A percentile compares a stretch with the other conserved stretches of the same genome.
Evolutionary conservation across 495 filamentous ascomycete genomes (phyloP).

Genomic region (Penicillium dipodomyicola): DNA sequence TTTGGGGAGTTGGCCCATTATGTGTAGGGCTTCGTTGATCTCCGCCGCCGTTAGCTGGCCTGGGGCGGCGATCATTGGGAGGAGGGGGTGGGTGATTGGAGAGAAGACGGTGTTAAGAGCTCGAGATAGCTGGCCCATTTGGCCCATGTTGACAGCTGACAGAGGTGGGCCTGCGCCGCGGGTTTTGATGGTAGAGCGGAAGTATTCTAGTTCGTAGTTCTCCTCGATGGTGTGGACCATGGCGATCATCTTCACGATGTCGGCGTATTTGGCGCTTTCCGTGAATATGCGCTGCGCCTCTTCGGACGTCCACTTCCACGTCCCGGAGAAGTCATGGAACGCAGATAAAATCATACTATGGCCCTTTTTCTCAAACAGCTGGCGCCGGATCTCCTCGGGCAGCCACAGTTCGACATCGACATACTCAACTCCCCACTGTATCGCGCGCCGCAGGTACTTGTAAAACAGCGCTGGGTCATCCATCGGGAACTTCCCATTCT

Average conservation of each 20-base stretch:
- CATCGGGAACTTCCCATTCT: conserved; percentile 82
- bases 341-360: conserved; percentile 80
- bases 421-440: conserved; percentile 85
- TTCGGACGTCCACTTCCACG: conserved; percentile 74
- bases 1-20: conserved; percentile 76
- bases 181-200: conserved; percentile 71
- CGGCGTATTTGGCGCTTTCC: conserved; percentile 68
- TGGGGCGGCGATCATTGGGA: conserved; percentile 80
- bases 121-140: conserved; percentile 75
- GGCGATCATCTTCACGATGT: conserved; percentile 87
- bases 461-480: conserved; percentile 71
- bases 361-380: conserved; percentile 65
- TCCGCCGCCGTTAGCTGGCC: conserved; percentile 80
- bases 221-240: conserved; percentile 74
- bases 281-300: conserved; percentile 66
- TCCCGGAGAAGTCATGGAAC: conserved; percentile 81
- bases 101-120: conserved; percentile 81
- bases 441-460: conserved; percentile 71
- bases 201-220: conserved; percentile 85
- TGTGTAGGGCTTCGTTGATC: conserved; percentile 73
- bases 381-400: conserved; percentile 67
- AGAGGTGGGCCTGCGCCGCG: conserved; percentile 63
- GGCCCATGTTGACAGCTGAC: conserved; percentile 85
- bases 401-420: conserved; percentile 85
- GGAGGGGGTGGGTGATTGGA: conserved; percentile 77